phyloP scores from a whole-genome alignment of 2,329 filamentous ascomycete species.

The Colletotrichum sp. region DNA sequence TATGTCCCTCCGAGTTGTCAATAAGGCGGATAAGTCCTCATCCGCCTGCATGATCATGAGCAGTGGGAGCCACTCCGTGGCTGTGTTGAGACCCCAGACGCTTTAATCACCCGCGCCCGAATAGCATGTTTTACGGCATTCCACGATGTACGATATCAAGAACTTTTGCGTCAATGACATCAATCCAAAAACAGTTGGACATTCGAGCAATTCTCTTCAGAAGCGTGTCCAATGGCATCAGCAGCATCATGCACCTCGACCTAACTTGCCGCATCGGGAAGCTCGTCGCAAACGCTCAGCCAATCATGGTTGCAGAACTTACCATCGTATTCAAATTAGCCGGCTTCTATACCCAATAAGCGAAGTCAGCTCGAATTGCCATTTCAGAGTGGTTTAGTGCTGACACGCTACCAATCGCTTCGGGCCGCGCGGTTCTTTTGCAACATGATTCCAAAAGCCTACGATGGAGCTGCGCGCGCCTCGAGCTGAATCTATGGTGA shows the following conservation, averaged over 20 bases:
- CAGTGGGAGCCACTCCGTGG: background rate
- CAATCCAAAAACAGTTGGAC: background rate
- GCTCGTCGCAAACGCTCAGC: background rate
- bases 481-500: background rate
- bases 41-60: background rate
- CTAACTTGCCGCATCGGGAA: background rate
- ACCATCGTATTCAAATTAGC: rapidly evolving
- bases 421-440: background rate
- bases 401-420: background rate
- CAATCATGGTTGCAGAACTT: background rate
- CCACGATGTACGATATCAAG: background rate
- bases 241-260: background rate
- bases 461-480: background rate
- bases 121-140: background rate
- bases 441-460: background rate
- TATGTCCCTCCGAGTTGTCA: background rate
- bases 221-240: background rate
- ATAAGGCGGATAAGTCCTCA: background rate
- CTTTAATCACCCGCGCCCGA: background rate
- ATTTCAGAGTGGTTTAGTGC: background rate
- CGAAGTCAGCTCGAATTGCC: background rate
- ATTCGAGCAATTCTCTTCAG: background rate
- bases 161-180: background rate
- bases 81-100: background rate
- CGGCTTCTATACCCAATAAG: background rate